Conservation (phyloP, 345 rosid genomes). For the Euphorbia peplus region DNA sequence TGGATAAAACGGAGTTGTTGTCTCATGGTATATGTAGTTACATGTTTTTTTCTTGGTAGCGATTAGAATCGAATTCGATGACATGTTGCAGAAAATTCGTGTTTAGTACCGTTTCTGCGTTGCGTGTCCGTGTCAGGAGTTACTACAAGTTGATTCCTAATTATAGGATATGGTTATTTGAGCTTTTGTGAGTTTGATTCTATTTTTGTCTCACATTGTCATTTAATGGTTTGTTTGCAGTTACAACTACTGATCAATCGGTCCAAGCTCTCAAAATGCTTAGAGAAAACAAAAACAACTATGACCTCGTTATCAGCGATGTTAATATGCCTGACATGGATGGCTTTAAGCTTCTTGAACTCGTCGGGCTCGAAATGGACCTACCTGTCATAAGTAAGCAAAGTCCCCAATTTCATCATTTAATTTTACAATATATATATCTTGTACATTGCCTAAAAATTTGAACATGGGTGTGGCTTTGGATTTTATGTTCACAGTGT, state of each 20-base stretch:
- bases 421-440: too few species aligned
- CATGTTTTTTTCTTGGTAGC: constrained; percentile 1
- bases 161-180: constrained; percentile 1
- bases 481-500: constrained; percentile 48
- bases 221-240: constrained; percentile 34
- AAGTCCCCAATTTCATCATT: neutral
- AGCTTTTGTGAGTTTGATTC: constrained; percentile 3
- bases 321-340: constrained; percentile 83
- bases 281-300: constrained; percentile 52
- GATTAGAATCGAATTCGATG: constrained; percentile 10
- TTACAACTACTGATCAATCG: constrained; percentile 58
- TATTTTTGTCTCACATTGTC: constrained; percentile 9
- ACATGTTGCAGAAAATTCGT: too few species aligned
- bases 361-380: constrained; percentile 83
- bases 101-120: too few species aligned
- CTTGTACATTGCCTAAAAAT: neutral
- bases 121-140: neutral
- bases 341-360: constrained; percentile 80
- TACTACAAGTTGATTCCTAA: constrained; percentile 11
- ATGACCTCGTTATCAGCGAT: constrained; percentile 71
- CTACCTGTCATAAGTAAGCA: constrained; percentile 77
- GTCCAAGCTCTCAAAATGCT: constrained; percentile 49
- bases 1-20: too few species aligned
- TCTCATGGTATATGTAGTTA: neutral
- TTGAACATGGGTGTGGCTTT: neutral